Percentiles rank a stretch among this genome's conserved stretches.
Conservation (phyloP, 2,329 filamentous ascomycete genomes). For the Ophiostoma pallidulum region DNA sequence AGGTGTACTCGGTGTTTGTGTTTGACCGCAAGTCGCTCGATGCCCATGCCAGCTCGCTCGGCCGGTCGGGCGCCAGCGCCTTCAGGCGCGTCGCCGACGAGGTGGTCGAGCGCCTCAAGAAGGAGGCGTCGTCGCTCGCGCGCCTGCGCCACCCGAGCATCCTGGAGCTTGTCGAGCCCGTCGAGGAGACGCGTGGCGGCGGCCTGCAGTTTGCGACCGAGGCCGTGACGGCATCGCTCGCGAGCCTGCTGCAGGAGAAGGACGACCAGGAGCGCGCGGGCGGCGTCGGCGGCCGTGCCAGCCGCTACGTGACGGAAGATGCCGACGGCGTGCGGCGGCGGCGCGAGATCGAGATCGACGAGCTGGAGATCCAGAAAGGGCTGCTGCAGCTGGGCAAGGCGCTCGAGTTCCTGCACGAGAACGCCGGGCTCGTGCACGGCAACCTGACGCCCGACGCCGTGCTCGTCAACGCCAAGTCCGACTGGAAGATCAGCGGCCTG, state of each 20-base stretch:
- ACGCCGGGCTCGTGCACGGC: constrained; percentile 62
- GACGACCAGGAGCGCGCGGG: constrained; percentile 62
- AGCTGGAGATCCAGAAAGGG: constrained; percentile 95
- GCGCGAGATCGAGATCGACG: constrained; percentile 85
- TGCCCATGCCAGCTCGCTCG: constrained; percentile 49
- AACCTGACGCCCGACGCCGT: constrained; percentile 92
- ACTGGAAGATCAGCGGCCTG: constrained; percentile 98
- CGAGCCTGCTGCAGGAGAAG: constrained; percentile 74
- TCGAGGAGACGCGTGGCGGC: constrained; percentile 86
- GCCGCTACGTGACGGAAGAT: constrained; percentile 74
- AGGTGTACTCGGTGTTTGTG: constrained; percentile 82
- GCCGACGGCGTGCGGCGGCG: constrained; percentile 62
- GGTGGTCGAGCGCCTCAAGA: constrained; percentile 81
- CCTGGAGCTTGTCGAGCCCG: constrained; percentile 84
- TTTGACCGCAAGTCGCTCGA: constrained; percentile 88
- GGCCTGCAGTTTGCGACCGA: constrained; percentile 96
- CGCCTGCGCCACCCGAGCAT: constrained; percentile 84
- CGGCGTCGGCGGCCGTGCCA: constrained; percentile 59
- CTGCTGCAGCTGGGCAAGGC: constrained; percentile 60
- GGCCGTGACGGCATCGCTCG: constrained; percentile 78
- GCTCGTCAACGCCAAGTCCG: constrained; percentile 91
- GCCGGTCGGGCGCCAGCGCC: constrained; percentile 53
- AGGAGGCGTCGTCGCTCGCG: constrained; percentile 82
- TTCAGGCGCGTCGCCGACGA: constrained; percentile 80
- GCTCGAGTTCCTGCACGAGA: constrained; percentile 21